Evolutionary conservation across 495 filamentous ascomycete species (phyloP).

Genomic region (Penicillium malachiteum): DNA sequence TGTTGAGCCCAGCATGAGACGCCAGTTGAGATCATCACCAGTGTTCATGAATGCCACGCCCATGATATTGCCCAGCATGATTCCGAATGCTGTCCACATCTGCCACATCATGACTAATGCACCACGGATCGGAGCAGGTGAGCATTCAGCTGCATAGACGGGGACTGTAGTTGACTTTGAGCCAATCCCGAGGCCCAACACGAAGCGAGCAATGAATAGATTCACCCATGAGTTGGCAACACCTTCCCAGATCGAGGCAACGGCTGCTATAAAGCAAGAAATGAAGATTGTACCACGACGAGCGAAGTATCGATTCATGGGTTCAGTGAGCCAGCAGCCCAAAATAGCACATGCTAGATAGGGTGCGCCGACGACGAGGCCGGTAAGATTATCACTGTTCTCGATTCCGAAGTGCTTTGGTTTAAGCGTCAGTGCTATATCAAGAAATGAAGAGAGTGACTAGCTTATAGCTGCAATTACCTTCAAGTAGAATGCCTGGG

Average conservation of each 20-base stretch:
- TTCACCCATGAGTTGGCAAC: slow-evolving; percentile 51
- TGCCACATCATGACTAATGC: slow-evolving; percentile 65
- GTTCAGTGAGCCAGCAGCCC: slow-evolving; percentile 55
- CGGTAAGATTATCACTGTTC: slow-evolving; percentile 34
- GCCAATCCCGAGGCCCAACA: slow-evolving; percentile 61
- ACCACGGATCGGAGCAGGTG: slow-evolving; percentile 56
- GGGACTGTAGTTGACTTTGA: slow-evolving; percentile 59
- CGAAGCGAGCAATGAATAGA: slow-evolving; percentile 57
- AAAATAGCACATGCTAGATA: slow-evolving; percentile 45
- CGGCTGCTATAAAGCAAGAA: slow-evolving; percentile 46
- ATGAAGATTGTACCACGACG: slow-evolving; percentile 61
- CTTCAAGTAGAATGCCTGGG: slow-evolving; percentile 63
- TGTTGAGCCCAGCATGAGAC: slow-evolving; percentile 49
- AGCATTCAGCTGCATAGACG: slow-evolving; percentile 57
- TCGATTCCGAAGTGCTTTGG: slow-evolving; percentile 36
- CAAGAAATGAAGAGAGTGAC: neutral
- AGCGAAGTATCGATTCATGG: slow-evolving; percentile 54
- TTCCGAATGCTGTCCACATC: slow-evolving; percentile 73
- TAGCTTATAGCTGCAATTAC: slow-evolving; percentile 12
- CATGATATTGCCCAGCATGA: slow-evolving; percentile 73
- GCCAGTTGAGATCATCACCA: slow-evolving; percentile 40
- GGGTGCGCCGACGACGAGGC: slow-evolving; percentile 48
- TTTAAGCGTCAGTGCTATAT: neutral
- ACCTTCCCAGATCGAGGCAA: slow-evolving; percentile 50
- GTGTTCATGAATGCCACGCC: slow-evolving; percentile 62